phyloP scores from a whole-genome alignment of 73 alveolate species.

The Blepharisma japonicum region DNA sequence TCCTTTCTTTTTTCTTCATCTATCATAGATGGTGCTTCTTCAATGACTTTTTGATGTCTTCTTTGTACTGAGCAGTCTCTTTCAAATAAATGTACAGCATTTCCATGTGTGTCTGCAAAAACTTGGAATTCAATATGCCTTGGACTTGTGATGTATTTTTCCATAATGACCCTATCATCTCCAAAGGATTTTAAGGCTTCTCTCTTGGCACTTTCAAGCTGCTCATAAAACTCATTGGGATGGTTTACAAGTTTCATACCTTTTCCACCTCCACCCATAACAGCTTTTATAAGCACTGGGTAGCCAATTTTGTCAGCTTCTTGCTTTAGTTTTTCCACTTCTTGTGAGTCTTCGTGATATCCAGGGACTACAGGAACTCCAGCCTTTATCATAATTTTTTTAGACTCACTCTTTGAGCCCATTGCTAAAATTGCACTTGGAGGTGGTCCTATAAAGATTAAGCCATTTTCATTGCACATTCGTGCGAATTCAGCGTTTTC shows the following conservation, averaged over 20 bases:
- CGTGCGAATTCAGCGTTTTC: slow-evolving; percentile 90
- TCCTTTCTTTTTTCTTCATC: slow-evolving; percentile 50
- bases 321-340: slow-evolving; percentile 45
- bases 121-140: slow-evolving; percentile 78
- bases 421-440: slow-evolving; percentile 51
- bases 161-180: slow-evolving; percentile 83
- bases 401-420: slow-evolving; percentile 70
- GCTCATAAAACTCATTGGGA: slow-evolving; percentile 62
- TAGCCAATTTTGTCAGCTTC: slow-evolving; percentile 71
- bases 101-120: slow-evolving; percentile 90
- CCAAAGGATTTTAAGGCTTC: slow-evolving; percentile 81
- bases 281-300: slow-evolving; percentile 90
- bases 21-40: slow-evolving; percentile 82
- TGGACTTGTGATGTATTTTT: slow-evolving; percentile 78
- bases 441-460: slow-evolving; percentile 68
- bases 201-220: slow-evolving; percentile 71
- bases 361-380: slow-evolving; percentile 69
- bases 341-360: slow-evolving; percentile 42
- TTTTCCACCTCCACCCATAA: slow-evolving; percentile 93
- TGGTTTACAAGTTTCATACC: slow-evolving; percentile 84
- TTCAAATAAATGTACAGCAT: slow-evolving; percentile 88
- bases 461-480: slow-evolving; percentile 56
- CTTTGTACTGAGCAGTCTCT: slow-evolving; percentile 95
- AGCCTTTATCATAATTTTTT: slow-evolving; percentile 67
- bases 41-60: slow-evolving; percentile 92